Base-by-base conservation (phyloP, 148 eudicot species). In the Nepenthes mirabilis region DNA sequence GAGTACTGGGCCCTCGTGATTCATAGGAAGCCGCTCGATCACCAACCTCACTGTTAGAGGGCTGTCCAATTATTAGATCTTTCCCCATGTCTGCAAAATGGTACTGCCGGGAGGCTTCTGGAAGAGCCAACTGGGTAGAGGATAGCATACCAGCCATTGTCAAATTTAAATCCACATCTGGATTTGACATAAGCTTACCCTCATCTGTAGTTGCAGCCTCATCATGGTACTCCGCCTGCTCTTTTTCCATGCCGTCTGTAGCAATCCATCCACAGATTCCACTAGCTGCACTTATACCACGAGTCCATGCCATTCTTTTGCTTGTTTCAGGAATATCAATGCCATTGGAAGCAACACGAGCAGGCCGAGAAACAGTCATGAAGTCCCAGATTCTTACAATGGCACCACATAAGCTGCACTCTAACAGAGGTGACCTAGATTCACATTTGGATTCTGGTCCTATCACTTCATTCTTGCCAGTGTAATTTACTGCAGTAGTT, bases 371-470 rank as follows among this genome's bases (percentile, higher is more conserved):
- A 58, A 86, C 80, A 65, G 87, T 82, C 52, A 82, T 54, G 61
- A 93, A 93, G 73, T 93, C 96, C 91, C 90, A 93, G 56, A 93
- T 80, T 81, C 79, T 80, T 34, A 88, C 96, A 59, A 96, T 93
- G 71, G 96, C 96, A 57, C 99, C 99, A 82, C 99, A 93, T 72
- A 93, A 73, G 63, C 91, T 88, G 70, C 99, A 93, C 65, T 93
- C 99, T 63, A 93, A 69, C 77, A 93, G 75, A 43, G 96, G 96
- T 7, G 89, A 86, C 72, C 99, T 79, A 36, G 91, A 93, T 68
- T 86, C 91, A 65, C 86, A 75, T 74, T 82, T 93, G 52, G 87
- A 86, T 66, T 78, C 84, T 10, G 74, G 70, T 55, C 68, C 77
- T 57, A 56, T 48, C 33, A 59, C 67, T 65, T 83, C 84, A 62